These are phyloP conservation scores for Aureobasidium lini DNA, from an alignment of 2,329 filamentous ascomycete genomes.

Conservation along the genomic window DNA sequence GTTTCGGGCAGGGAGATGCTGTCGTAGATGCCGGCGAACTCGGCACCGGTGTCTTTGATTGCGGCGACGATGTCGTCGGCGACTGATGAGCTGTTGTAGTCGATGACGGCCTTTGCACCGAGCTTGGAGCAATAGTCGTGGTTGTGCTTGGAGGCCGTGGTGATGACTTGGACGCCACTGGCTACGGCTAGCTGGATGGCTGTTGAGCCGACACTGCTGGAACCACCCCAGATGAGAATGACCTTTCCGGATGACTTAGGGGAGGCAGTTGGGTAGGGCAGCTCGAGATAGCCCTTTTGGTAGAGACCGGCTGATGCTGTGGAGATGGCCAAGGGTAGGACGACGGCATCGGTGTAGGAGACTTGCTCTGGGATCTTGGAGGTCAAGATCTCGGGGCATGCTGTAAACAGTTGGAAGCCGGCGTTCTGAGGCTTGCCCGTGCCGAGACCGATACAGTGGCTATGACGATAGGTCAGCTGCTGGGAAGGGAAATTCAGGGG, in stretches of 20 bases:
- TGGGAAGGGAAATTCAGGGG: too few relatives aligned
- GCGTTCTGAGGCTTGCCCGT: constrained; percentile 11
- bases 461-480: background rate
- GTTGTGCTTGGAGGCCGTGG: constrained; percentile 28
- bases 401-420: constrained; percentile 30
- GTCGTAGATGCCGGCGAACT: constrained; percentile 38
- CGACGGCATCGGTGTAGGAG: constrained; percentile 32
- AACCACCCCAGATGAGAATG: constrained; percentile 33
- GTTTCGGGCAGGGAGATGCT: constrained; percentile 20
- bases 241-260: constrained; percentile 30
- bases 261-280: constrained; percentile 31
- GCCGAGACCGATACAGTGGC: constrained; percentile 11
- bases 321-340: constrained; percentile 38
- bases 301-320: constrained; percentile 39
- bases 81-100: constrained; percentile 27
- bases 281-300: constrained; percentile 31
- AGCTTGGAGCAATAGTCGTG: constrained; percentile 24
- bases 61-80: constrained; percentile 34
- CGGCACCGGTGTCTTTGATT: constrained; percentile 29
- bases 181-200: constrained; percentile 30
- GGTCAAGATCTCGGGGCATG: constrained; percentile 24
- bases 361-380: constrained; percentile 33
- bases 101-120: constrained; percentile 26
- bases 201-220: constrained; percentile 28
- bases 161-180: constrained; percentile 28